Base-by-base conservation (phyloP, 139 green algal species). In the Auxenochlorella pyrenoidosa region DNA sequence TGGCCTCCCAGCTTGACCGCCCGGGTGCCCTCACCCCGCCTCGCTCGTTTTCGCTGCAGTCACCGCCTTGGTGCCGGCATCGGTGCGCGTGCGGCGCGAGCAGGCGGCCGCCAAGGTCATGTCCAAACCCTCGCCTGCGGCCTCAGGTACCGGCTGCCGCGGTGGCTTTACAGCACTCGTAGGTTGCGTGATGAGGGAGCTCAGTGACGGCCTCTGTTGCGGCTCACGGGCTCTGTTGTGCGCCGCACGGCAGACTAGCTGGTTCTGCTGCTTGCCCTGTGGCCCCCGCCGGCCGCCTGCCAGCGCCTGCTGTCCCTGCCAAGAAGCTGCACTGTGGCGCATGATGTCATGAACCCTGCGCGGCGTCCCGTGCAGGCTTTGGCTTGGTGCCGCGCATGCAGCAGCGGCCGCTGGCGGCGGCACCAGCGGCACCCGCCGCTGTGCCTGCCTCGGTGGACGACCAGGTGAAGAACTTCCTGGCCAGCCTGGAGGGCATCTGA, bases 61-160 rank as follows among this genome's bases (percentile, higher is more conserved):
- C 28, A 91, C 77, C n/a, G 87, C 84, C 32, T 92, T 96, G 94
- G 93, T 98, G 26, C 95, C 95, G 24, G 92, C 95, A 0, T 93
- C 94, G 6, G 88, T 98, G 75, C 90, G 91, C 10, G 89, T 97
- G 40, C 85, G 86, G 59, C 83, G 95, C 12, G 95, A 96, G 44
- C 81, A 86, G 28, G 77, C 72, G 38, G 68, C 89, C 34, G 24
- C 75, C 36, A 58, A 54, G 38, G 13, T 76, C 36, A 38, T 43
- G 40, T 30, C 86, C 66, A 79, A 68, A 16, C 41, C 28, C 32
- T 36, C 28, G 21, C 18, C 70, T 5, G 34, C 54, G 18, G 36
- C 65, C 30, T 73, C 43, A 75, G 68, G 40, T 60, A 19, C 43
- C 6, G 30, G n/a, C n/a, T 80, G 21, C 38, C 40, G 24, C 60